A percentile compares a stretch with the other conserved stretches of the same genome.
These are phyloP conservation scores for Picochlorum sp. DNA, from an alignment of 139 green algal species.

Conservation along the genomic window DNA sequence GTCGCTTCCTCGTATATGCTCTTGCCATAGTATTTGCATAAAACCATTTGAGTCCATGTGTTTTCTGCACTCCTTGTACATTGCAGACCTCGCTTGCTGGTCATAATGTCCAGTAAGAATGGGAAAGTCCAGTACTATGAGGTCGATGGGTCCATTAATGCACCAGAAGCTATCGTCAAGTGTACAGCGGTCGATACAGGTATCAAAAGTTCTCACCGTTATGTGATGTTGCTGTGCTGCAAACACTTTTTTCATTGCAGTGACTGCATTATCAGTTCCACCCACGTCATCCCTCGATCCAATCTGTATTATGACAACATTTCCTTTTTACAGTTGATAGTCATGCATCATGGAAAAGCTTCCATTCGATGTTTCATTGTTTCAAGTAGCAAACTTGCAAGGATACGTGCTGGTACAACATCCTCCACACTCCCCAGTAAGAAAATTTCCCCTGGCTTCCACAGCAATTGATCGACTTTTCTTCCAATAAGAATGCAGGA, in stretches of 20 bases:
- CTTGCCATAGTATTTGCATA: slow-evolving; percentile 12
- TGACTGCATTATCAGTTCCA: background rate
- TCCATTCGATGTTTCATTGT: slow-evolving; percentile 15
- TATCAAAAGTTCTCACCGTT: too few species aligned
- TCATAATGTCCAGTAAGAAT: background rate
- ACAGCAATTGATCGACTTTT: background rate
- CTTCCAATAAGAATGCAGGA: slow-evolving; percentile 10
- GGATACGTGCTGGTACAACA: slow-evolving; percentile 7
- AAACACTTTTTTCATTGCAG: too few species aligned
- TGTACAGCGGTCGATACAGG: too few species aligned
- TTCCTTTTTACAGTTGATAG: background rate
- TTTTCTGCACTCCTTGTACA: background rate
- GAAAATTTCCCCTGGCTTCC: slow-evolving; percentile 4
- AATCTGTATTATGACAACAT: background rate
- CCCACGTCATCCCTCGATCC: background rate
- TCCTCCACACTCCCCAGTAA: slow-evolving; percentile 6
- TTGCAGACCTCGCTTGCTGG: background rate
- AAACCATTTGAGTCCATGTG: background rate
- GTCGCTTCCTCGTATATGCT: slow-evolving; percentile 7
- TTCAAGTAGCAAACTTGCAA: slow-evolving; percentile 7
- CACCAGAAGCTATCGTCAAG: too few species aligned
- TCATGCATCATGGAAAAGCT: background rate
- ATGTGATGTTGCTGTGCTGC: too few species aligned
- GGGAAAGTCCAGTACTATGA: background rate
- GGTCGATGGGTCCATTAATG: background rate